Evolutionary conservation across 768 basidiomycete genomes (phyloP).

Genomic region (Nidularia sp.): DNA sequence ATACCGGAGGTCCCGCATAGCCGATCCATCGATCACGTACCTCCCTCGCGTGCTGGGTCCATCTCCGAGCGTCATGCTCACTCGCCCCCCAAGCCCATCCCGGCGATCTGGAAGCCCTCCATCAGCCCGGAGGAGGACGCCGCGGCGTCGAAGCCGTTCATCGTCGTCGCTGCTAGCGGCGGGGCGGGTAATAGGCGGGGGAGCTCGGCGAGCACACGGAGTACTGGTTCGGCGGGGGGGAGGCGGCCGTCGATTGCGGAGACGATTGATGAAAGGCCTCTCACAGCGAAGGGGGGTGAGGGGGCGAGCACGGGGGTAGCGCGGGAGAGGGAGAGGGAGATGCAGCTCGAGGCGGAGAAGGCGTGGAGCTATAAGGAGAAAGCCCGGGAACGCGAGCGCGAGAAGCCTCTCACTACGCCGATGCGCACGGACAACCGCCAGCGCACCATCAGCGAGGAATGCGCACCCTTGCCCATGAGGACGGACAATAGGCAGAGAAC

Average conservation of each 20-base stretch:
- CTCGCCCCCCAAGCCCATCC: not conserved
- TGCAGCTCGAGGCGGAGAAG: conserved; percentile 1
- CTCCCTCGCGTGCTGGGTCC: too few relatives aligned
- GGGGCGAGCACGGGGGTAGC: conserved; percentile 8
- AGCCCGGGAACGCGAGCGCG: not conserved
- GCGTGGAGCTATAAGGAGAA: conserved; percentile 6
- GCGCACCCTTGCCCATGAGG: too few relatives aligned
- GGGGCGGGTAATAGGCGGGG: conserved; percentile 33
- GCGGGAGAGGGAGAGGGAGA: not conserved
- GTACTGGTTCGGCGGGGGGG: conserved; percentile 31
- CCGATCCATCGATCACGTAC: too few relatives aligned
- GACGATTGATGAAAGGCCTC: conserved; percentile 29
- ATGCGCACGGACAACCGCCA: too few relatives aligned
- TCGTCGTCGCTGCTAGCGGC: not conserved
- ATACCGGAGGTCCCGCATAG: not conserved
- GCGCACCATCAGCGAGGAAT: too few relatives aligned
- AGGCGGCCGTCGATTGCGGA: conserved; percentile 36
- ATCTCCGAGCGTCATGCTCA: not conserved
- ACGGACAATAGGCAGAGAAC: conserved; percentile 11
- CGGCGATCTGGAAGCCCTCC: conserved; percentile 47
- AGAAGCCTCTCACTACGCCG: not conserved
- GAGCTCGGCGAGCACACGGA: conserved; percentile 46
- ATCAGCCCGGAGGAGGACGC: conserved; percentile 42
- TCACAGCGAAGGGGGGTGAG: conserved; percentile 4
- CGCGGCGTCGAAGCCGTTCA: conserved; percentile 32